Percentiles rank a stretch among this genome's conserved stretches.
phyloP scores from a whole-genome alignment of 768 basidiomycete genomes.

The Mycena rosella region DNA sequence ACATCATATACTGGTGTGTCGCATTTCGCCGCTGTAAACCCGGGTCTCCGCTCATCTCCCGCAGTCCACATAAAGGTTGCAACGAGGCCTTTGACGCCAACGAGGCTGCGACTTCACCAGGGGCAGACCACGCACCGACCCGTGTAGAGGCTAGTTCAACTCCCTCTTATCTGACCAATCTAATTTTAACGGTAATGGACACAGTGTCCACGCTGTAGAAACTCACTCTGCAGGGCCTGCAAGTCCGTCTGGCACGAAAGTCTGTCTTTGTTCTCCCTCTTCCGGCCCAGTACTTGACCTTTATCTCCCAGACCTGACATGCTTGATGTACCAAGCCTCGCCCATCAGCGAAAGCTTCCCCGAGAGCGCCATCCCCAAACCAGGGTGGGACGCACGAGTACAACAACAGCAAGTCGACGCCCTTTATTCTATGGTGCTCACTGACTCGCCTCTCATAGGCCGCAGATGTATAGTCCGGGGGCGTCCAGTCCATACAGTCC shows the following conservation, averaged over 20 bases:
- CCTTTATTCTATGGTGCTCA: background rate
- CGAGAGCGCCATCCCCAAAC: background rate
- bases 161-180: too few species aligned
- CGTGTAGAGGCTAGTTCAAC: slow-evolving; percentile 15
- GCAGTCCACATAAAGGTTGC: slow-evolving; percentile 36
- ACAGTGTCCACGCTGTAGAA: slow-evolving; percentile 37
- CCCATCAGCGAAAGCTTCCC: slow-evolving; percentile 1
- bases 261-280: background rate
- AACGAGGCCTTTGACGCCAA: slow-evolving; percentile 30
- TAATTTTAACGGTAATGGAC: background rate
- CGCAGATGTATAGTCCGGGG: too few species aligned
- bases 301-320: slow-evolving; percentile 26
- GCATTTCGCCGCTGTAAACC: background rate
- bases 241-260: slow-evolving; percentile 37
- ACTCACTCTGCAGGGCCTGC: slow-evolving; percentile 32
- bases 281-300: background rate
- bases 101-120: slow-evolving; percentile 17
- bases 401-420: background rate
- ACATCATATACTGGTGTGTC: slow-evolving; percentile 31
- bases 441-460: too few species aligned
- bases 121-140: background rate
- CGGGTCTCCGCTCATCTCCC: background rate
- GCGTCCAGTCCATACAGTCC: background rate
- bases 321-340: slow-evolving; percentile 32
- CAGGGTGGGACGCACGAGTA: background rate